Percentiles rank a stretch among this genome's conserved stretches.
Conservation (phyloP, 148 eudicot genomes). For the Limonium bicolor region DNA sequence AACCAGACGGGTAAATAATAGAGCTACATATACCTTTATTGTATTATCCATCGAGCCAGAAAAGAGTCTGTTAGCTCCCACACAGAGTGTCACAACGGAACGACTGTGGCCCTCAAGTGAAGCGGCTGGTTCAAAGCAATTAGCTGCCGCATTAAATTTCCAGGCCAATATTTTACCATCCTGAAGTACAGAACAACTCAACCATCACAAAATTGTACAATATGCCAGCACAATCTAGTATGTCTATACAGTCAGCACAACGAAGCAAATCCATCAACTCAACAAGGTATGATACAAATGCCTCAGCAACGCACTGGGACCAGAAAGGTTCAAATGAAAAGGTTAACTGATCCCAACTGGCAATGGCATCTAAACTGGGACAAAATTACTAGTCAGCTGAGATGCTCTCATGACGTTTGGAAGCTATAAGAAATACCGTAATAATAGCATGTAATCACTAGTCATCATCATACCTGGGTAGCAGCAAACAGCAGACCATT, state of each 20-base stretch:
- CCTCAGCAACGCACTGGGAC: too few relatives aligned
- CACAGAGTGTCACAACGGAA: constrained; percentile 71
- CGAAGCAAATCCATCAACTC: too few relatives aligned
- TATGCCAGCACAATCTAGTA: too few relatives aligned
- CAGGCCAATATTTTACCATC: constrained; percentile 85
- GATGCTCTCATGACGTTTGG: too few relatives aligned
- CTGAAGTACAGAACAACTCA: constrained; percentile 19
- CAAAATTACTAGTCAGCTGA: too few relatives aligned
- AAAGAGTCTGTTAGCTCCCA: constrained; percentile 85
- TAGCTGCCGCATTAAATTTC: constrained; percentile 65
- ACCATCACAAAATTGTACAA: too few relatives aligned
- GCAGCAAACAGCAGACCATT: constrained; percentile 88
- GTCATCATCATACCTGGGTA: constrained; percentile 71
- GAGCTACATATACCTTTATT: constrained; percentile 69
- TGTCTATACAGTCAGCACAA: too few relatives aligned
- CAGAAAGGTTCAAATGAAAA: too few relatives aligned
- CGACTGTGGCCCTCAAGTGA: constrained; percentile 64
- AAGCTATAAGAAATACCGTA: background rate
- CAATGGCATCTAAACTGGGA: too few relatives aligned
- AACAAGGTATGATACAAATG: too few relatives aligned
- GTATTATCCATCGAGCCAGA: constrained; percentile 92
- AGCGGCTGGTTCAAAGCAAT: constrained; percentile 89
- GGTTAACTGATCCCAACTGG: too few relatives aligned
- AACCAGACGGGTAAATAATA: too few relatives aligned
- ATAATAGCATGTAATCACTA: background rate